Base-by-base conservation (phyloP, 1,284 basidiomycete species). In the Puccinia polysora region DNA sequence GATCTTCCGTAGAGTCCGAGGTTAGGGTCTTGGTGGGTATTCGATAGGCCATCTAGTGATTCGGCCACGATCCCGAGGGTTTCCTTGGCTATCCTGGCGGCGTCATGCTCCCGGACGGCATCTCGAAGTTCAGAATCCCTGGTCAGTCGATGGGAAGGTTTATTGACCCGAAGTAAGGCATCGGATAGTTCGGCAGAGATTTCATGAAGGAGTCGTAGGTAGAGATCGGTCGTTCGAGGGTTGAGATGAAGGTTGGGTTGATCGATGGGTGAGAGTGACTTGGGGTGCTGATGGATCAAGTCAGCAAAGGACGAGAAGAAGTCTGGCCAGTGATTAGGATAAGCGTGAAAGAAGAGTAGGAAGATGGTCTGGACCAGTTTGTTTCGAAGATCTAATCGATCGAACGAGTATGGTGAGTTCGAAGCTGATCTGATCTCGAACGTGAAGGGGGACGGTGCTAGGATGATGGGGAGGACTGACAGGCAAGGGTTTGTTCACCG, bases 331-430 rank as follows among this genome's bases (percentile, higher is more conserved):
- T 88, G 87, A 56, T 87, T 85, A 74, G 87, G 85, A 81, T 96
- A 96, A 15, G 89, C 88, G 82, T 89, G 88, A 62, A 97, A 85
- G 82, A 98, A 95, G 80, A 98, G 87, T 72, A 97, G 85, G 0
- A 95, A 89, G 58, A 97, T 84, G n/a, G 93, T 95, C 82, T 97
- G 94, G 18, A 93, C 91, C 80, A 97, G 90, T 81, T 98, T 98
- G 84, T 99, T 99, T 78, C 93, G 87, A 73, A 96, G 81, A 81
- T 89, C 91, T 91, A 75, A n/a, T n/a, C n/a, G 10, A 36, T 30
- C n/a, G 20, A 43, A 43, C 28, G 60, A 28, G 58, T 70, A 28
- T 47, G 23, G 73, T 38, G 67, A 58, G 43, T 73, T 65, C 25
- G 73, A n/a, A 53, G 59, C 63, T 56, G 32, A 12, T 20, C 7